A percentile compares a stretch with the other conserved stretches of the same genome.
These are phyloP conservation scores for Colletotrichum spinosum DNA, from an alignment of 2,329 filamentous ascomycete genomes.

Conservation along the genomic window DNA sequence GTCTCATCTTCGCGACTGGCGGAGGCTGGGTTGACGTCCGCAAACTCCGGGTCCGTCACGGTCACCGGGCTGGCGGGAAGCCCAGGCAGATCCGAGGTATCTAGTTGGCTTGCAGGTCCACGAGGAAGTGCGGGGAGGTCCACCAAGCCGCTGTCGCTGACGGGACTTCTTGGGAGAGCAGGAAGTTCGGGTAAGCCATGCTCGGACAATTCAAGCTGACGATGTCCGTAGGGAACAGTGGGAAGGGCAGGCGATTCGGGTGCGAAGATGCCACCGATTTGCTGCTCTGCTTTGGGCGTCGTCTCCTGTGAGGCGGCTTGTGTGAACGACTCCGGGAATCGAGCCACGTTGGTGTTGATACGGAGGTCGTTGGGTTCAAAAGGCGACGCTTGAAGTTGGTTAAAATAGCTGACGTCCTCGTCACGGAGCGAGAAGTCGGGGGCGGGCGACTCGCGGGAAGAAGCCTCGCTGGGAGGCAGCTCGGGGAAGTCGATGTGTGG, in stretches of 20 bases:
- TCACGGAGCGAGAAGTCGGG: slow-evolving; percentile 45
- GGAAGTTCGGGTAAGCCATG: slow-evolving; percentile 23
- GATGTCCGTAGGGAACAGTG: neutral
- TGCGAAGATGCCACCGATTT: slow-evolving; percentile 18
- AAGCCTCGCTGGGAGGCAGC: slow-evolving; percentile 58
- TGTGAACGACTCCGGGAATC: slow-evolving; percentile 41
- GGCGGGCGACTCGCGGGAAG: slow-evolving; percentile 49
- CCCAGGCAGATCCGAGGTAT: neutral
- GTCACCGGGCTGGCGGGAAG: neutral
- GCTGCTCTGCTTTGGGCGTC: slow-evolving; percentile 72
- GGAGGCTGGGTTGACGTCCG: neutral
- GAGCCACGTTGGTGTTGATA: slow-evolving; percentile 54
- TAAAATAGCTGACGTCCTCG: slow-evolving; percentile 43
- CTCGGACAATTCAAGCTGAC: slow-evolving; percentile 15
- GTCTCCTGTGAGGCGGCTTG: slow-evolving; percentile 72
- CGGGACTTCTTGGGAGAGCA: slow-evolving; percentile 19
- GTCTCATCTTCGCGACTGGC: neutral
- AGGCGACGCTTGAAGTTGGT: slow-evolving; percentile 35
- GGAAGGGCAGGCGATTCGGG: slow-evolving; percentile 13
- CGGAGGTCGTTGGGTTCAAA: slow-evolving; percentile 46
- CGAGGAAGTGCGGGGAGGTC: neutral
- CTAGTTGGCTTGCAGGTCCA: neutral
- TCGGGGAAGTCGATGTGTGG: slow-evolving; percentile 59
- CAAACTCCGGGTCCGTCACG: neutral
- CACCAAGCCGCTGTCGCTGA: neutral